Evolutionary conservation across 371 early-diverging fungal species (phyloP).

Genomic region (Capillidium rhysosporum): DNA sequence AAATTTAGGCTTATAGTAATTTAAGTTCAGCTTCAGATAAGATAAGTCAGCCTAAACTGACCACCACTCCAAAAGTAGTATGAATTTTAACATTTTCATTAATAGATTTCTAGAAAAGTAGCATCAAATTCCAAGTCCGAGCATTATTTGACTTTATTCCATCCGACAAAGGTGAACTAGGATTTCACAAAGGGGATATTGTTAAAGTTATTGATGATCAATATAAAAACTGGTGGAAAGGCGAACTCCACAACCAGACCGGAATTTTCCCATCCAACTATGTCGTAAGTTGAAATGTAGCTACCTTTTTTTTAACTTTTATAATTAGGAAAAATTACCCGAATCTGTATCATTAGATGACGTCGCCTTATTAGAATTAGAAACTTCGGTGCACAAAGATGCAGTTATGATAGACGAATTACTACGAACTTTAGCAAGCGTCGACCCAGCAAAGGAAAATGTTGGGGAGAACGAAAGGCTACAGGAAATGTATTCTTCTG

Average conservation of each 20-base stretch:
- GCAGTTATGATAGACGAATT: slow-evolving; percentile 57
- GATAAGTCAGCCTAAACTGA: not conserved
- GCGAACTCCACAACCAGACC: slow-evolving; percentile 39
- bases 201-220: slow-evolving; percentile 63
- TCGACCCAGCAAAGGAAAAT: slow-evolving; percentile 63
- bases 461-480: slow-evolving; percentile 73
- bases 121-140: slow-evolving; percentile 25
- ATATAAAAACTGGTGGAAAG: slow-evolving; percentile 86
- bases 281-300: slow-evolving; percentile 25
- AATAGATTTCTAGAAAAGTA: slow-evolving; percentile 14
- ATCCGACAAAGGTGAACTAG: slow-evolving; percentile 63
- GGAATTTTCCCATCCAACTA: slow-evolving; percentile 83
- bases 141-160: slow-evolving; percentile 74
- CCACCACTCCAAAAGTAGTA: not conserved
- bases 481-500: slow-evolving; percentile 50
- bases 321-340: slow-evolving; percentile 22
- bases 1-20: not conserved
- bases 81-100: not conserved
- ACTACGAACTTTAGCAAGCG: slow-evolving; percentile 39
- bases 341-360: slow-evolving; percentile 35
- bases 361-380: slow-evolving; percentile 34
- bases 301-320: not conserved
- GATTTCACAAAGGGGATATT: slow-evolving; percentile 55
- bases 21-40: not conserved
- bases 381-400: slow-evolving; percentile 48